Base-by-base conservation (phyloP, 2,329 filamentous ascomycete species). In the Pleomassaria siparia region DNA sequence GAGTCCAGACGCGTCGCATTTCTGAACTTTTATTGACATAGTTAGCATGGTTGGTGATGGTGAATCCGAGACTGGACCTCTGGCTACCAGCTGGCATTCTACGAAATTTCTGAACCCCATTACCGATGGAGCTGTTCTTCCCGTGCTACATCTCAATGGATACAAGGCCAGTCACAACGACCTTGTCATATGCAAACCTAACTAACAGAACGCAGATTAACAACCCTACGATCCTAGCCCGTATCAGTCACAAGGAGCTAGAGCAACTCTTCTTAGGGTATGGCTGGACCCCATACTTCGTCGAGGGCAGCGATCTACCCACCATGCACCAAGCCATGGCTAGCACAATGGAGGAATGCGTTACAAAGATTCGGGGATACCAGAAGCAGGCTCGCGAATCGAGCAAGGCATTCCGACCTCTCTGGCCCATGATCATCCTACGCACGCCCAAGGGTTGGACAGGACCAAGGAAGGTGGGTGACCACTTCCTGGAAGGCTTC, bases 301-400 rank as follows among this genome's bases (percentile, higher is more conserved):
- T 91, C 40, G 87, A 91, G 63, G 88, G 88, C 40, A 83, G 83
- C 53, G 87, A 91, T 44, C 63, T 87, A 22, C 80, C 87, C 26
- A 81, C 79, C 37, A 91, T 91, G 87, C 86, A 91, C 63, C 87
- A 91, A 68, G 87, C 87, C 47, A 91, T 91, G 87, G 87, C 88
- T 11, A 81, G 81, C 35, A 91, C 88, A 0, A 73, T 91, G 22
- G 87, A 91, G 66, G 79, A 83, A 55, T 89, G 85, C 61, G 82
- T 91, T 15, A 68, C 76, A 13, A 84, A 90, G 63, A 91, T 91
- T 63, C 77, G 74, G 46, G 76, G 78, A 49, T 82, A 82, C 61
- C 87, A 91, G 68, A 86, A 88, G 69, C 72, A 89, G 65, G 86
- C 86, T 18, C 83, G 88, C 36, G 82, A 87, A 2, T 83, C 82